Conservation (phyloP, 495 filamentous ascomycete species). For the Penicillium turbatum region DNA sequence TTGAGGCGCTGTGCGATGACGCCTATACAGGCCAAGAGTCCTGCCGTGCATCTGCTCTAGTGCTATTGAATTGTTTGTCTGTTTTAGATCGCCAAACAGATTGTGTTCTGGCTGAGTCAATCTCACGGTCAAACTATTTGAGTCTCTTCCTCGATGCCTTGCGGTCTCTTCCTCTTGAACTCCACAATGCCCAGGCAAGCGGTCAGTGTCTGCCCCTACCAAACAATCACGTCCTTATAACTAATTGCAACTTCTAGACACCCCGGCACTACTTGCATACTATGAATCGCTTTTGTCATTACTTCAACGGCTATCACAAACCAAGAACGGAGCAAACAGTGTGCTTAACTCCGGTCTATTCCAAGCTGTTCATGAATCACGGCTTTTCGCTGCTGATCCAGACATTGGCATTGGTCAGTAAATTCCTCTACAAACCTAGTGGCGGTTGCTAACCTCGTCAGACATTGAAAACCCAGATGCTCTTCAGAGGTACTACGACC, state of each 20-base stretch:
- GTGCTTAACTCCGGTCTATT: constrained; percentile 90
- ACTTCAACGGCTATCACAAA: constrained; percentile 79
- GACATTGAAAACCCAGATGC: constrained; percentile 66
- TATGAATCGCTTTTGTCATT: constrained; percentile 75
- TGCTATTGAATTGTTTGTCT: constrained; percentile 69
- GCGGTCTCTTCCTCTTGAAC: constrained; percentile 63
- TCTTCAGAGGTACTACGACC: constrained; percentile 72
- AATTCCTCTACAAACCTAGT: not conserved
- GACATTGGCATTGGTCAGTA: constrained; percentile 77
- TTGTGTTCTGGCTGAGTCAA: constrained; percentile 68
- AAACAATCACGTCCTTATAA: not conserved
- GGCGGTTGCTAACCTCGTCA: constrained; percentile 22
- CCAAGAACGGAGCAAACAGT: constrained; percentile 69
- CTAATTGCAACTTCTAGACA: constrained; percentile 39
- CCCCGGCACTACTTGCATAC: constrained; percentile 54
- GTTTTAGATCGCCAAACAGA: constrained; percentile 60
- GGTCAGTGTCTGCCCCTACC: constrained; percentile 34
- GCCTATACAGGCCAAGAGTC: constrained; percentile 76
- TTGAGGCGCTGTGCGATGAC: constrained; percentile 90
- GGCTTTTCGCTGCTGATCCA: constrained; percentile 84
- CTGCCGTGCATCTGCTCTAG: constrained; percentile 76
- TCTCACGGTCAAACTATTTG: constrained; percentile 84
- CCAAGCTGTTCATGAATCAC: constrained; percentile 68
- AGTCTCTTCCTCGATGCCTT: constrained; percentile 82
- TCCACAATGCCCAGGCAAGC: constrained; percentile 46